Percentiles rank a stretch among this genome's conserved stretches.
Evolutionary conservation across 2,329 filamentous ascomycete genomes (phyloP).

Genomic region (Aspergillus sp.): DNA sequence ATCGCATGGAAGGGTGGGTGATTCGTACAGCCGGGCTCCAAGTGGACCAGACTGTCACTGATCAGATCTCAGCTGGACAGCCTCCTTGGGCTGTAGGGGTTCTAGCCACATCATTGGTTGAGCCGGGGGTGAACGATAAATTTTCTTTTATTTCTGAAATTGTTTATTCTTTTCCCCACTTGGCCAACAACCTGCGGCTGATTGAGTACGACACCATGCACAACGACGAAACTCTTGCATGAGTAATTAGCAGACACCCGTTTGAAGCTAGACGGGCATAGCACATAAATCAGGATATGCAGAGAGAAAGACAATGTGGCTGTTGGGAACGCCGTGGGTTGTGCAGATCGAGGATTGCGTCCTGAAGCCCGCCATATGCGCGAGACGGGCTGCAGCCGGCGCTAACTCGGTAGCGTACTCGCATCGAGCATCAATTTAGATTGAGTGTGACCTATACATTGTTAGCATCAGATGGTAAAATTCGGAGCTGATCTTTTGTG

Average conservation of each 20-base stretch:
- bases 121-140: too few relatives aligned
- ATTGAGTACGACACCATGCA: background rate
- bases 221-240: too few relatives aligned
- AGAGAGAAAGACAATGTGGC: background rate
- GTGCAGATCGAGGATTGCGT: background rate
- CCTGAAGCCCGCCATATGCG: background rate
- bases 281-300: too few relatives aligned
- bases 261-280: too few relatives aligned
- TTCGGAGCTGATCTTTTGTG: background rate
- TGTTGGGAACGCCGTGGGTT: background rate
- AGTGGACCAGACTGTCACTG: constrained; percentile 1
- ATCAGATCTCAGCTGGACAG: background rate
- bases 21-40: background rate
- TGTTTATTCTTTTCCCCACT: too few relatives aligned
- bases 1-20: background rate
- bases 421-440: constrained; percentile 4
- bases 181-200: background rate
- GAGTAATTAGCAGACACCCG: too few relatives aligned
- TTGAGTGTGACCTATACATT: constrained; percentile 16
- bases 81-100: background rate
- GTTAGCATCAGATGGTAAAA: constrained; percentile 9
- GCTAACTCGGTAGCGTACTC: background rate
- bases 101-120: background rate
- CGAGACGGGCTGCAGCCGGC: constrained; percentile 1
- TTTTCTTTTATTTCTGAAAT: too few relatives aligned